Conservation (phyloP, 2,329 filamentous ascomycete species). For the Amauroascus verrucosus region DNA sequence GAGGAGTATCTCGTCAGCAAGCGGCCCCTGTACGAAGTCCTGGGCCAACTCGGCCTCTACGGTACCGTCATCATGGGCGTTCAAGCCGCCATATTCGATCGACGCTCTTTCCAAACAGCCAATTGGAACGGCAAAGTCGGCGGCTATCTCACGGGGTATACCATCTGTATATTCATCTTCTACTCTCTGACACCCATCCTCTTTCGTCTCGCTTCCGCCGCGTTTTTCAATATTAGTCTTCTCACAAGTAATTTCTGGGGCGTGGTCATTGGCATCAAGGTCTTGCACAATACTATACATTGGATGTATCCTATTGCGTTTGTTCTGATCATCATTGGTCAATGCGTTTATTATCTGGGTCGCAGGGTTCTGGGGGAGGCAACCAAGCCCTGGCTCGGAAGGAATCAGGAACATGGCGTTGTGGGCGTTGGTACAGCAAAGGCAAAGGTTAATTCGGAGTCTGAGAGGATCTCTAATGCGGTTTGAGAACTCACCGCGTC, state of each 20-base stretch:
- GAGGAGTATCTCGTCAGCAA: conserved; percentile 91
- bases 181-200: conserved; percentile 80
- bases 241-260: conserved; percentile 97
- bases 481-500: too few relatives aligned
- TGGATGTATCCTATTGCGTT: conserved; percentile 95
- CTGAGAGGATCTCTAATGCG: conserved; percentile 1
- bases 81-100: conserved; percentile 87
- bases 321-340: conserved; percentile 76
- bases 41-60: conserved; percentile 82
- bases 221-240: conserved; percentile 93
- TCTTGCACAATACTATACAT: conserved; percentile 71
- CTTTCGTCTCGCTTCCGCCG: conserved; percentile 78
- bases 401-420: conserved; percentile 71
- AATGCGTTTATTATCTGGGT: conserved; percentile 77
- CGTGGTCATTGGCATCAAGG: conserved; percentile 77
- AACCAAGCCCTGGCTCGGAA: conserved; percentile 89
- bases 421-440: conserved; percentile 78
- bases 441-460: conserved; percentile 48
- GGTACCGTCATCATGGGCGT: conserved; percentile 84
- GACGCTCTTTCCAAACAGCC: conserved; percentile 54
- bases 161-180: conserved; percentile 69
- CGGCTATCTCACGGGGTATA: conserved; percentile 85
- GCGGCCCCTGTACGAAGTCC: conserved; percentile 80
- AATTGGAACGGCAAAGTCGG: conserved; percentile 58
- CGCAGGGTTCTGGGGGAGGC: conserved; percentile 75